Base-by-base conservation (phyloP, 345 rosid genomes). In the Ceriops zippeliana region DNA sequence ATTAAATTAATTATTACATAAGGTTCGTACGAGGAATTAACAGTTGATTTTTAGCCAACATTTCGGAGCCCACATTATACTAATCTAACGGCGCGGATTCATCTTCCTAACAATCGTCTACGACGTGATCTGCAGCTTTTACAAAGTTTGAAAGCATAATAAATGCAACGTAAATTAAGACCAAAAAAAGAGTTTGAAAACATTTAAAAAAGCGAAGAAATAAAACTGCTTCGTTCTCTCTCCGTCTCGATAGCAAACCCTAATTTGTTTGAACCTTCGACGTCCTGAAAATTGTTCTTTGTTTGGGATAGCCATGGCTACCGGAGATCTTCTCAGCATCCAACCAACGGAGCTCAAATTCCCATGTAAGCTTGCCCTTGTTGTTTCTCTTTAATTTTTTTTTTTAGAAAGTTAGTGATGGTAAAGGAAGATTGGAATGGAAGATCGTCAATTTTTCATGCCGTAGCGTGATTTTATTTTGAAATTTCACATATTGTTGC, bases 291-390 rank as follows among this genome's bases (percentile, higher is more conserved):
- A 34, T 35, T 67, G 52, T 47, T 53, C 30, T 10, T 66, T 24
- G 34, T 16, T 49, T 65, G 54, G 66, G 38, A 46, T 28, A 58
- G 34, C 19, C 27, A 26, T 32, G 31, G 70, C 67, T 68, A 70
- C 74, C 22, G 92, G 91, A 67, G 85, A 86, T 83, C 89, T 91
- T 47, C 79, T 91, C 72, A 83, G 65, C 70, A 75, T 91, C 63
- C 91, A 91, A 19, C 97, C 96, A 5, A 30, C 88, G 3, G 97
- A 89, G 76, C 92, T 91, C 69, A 89, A 91, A 75, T 87, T 91
- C 81, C 92, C 89, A 30, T 83, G 96, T 89, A 82, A 89, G 92
- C 74, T 53, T 21, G 61, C 11, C 28, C 31, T 28, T 9, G 38
- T 32, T 34, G 57, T 69, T 69, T 53, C n/a, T 13, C 72, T 77